Percentiles rank a stretch among this genome's conserved stretches.
phyloP scores from a whole-genome alignment of 2,329 filamentous ascomycete species.

The Talaromyces sp. region DNA sequence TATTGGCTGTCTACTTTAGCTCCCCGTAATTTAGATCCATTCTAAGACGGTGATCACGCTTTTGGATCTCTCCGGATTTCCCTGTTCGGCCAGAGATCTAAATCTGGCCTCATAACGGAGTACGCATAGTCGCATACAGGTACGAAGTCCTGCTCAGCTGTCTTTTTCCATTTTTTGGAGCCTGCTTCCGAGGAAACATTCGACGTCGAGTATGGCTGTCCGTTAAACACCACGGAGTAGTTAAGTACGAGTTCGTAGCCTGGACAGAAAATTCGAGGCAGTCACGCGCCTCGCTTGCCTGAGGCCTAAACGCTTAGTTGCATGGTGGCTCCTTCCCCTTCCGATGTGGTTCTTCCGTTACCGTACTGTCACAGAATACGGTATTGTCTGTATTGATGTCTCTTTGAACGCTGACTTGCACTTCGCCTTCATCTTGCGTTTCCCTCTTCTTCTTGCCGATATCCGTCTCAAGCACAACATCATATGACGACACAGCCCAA shows the following conservation, averaged over 20 bases:
- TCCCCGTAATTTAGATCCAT: background rate
- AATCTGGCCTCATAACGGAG: background rate
- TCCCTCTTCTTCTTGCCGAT: background rate
- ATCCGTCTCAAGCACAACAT: background rate
- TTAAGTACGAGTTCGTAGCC: background rate
- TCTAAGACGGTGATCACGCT: background rate
- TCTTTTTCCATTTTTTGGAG: background rate
- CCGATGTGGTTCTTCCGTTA: background rate
- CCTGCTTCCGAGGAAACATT: background rate
- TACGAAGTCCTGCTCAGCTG: background rate
- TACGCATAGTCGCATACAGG: background rate
- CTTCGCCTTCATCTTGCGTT: background rate
- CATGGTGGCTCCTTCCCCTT: background rate
- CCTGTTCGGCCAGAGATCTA: conserved; percentile 5
- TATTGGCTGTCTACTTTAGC: background rate
- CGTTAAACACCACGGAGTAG: background rate
- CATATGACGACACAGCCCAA: background rate
- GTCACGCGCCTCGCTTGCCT: conserved; percentile 14
- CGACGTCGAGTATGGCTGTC: background rate
- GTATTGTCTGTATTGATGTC: conserved; percentile 1
- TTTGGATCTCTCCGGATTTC: conserved; percentile 11
- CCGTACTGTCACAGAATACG: background rate
- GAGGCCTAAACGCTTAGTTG: conserved; percentile 16
- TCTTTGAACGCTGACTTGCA: background rate
- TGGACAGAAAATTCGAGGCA: background rate